Evolutionary conservation across 305 asterid genomes (phyloP).

Genomic region (Solanum hybrid): DNA sequence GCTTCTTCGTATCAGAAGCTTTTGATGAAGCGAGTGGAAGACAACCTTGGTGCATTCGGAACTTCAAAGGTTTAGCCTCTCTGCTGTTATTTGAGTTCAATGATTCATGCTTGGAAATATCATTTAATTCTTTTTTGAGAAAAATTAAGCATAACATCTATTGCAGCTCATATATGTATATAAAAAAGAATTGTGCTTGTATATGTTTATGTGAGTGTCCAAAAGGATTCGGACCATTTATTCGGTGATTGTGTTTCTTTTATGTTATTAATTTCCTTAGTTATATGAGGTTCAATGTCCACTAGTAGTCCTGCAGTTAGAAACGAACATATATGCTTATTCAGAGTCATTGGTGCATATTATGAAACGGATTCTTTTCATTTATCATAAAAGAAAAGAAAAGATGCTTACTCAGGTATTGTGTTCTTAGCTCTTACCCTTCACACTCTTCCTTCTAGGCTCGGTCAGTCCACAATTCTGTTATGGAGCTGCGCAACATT

Average conservation of each 20-base stretch:
- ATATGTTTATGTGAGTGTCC: neutral
- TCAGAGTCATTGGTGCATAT: neutral
- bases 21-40: conserved; percentile 97
- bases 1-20: conserved; percentile 95
- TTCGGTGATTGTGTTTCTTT: neutral
- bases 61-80: conserved; percentile 60
- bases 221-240: neutral
- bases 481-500: conserved; percentile 96
- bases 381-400: neutral
- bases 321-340: neutral
- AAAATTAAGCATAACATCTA: neutral
- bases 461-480: conserved; percentile 94
- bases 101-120: neutral
- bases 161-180: neutral
- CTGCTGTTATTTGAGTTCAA: conserved; percentile 1
- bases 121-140: neutral
- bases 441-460: conserved; percentile 38
- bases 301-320: neutral
- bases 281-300: neutral
- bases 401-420: neutral
- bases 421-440: neutral
- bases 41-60: conserved; percentile 97
- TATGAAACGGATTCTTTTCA: neutral
- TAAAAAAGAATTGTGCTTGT: neutral
- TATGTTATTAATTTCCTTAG: neutral